Percentiles rank a stretch among this genome's conserved stretches.
phyloP scores from a whole-genome alignment of 2,329 filamentous ascomycete species.

The Monilinia polystroma region DNA sequence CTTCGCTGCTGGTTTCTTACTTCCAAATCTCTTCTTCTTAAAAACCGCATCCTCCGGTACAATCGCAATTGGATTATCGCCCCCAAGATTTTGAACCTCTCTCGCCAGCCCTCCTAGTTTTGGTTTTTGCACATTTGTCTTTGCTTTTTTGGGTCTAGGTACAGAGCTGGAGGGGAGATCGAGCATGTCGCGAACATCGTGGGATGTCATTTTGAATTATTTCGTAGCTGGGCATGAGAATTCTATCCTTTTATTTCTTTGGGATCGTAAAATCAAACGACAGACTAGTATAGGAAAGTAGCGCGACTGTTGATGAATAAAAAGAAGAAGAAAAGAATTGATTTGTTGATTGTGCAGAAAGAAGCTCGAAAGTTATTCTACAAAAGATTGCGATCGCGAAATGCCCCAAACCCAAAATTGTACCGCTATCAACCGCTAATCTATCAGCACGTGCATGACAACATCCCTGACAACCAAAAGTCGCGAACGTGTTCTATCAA shows the following conservation, averaged over 20 bases:
- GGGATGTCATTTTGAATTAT: conserved; percentile 60
- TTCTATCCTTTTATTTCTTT: background rate
- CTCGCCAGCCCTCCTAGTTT: conserved; percentile 64
- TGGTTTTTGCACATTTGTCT: conserved; percentile 58
- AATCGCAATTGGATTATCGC: conserved; percentile 66
- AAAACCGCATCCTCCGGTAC: conserved; percentile 59
- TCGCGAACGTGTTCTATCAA: conserved; percentile 26
- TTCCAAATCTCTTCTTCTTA: conserved; percentile 57
- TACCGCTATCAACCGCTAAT: conserved; percentile 6
- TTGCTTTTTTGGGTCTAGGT: conserved; percentile 72
- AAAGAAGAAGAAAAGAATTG: background rate
- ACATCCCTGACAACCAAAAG: conserved; percentile 15
- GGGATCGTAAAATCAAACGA: background rate
- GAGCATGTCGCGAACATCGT: conserved; percentile 85
- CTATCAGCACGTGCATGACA: conserved; percentile 21
- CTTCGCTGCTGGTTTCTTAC: conserved; percentile 54
- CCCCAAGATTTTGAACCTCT: conserved; percentile 64
- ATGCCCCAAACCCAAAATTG: conserved; percentile 2
- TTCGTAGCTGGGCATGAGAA: background rate
- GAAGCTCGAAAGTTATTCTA: background rate
- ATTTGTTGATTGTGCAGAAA: conserved; percentile 12
- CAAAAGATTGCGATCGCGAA: conserved; percentile 11
- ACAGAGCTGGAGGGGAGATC: conserved; percentile 67
- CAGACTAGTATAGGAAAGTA: background rate
- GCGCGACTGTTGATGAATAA: conserved; percentile 1